Base-by-base conservation (phyloP, 2,329 filamentous ascomycete genomes). In the Sclerotinia subarctica region DNA sequence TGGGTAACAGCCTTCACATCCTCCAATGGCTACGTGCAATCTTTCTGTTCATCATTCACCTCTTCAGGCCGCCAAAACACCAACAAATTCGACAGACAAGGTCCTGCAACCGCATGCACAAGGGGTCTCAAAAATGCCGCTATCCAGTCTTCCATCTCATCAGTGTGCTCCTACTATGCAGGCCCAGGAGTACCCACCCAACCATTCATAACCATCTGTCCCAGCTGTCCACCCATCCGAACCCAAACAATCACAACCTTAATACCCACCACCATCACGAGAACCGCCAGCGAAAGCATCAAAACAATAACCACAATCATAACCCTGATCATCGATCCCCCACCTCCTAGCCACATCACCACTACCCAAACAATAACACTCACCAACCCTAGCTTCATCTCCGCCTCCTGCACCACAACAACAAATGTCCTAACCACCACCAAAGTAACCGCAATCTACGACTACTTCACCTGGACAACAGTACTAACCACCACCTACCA, bases 1-100 rank as follows among this genome's bases (percentile, higher is more conserved):
- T 65, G 63, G 63, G 51, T 51, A 7, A 56, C 63, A 56, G 26
- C 49, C n/a, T 57, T 53, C 24, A 65, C 51, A 10, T 54, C 63
- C 3, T 53, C 49, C 38, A 46, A 42, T 13, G 2, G 21, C 19
- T 57, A 65, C 26, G 4, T 65, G 0, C 35, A 56, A 17, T 44
- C 21, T 4, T 65, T 65, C 21, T 65, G 51, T 26, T 46, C 49
- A 8, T 65, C 63, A 5, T 65, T 47, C 29, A 65, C 63, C 8
- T 46, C 42, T 1, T 17, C 21, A 10, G 21, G 32, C 17, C 53
- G 60, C 47, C 38, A 13, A 29, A 52, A 29, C 0, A 38, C 24
- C 1, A 24, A 53, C 5, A 5, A 1, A 21, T 64, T 64, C 24
- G 47, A 64, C 19, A 53, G 42, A 4, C 29, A 4, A 0, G 60